phyloP scores from a whole-genome alignment of 768 basidiomycete species.

The Fistulinella prunicolor region DNA sequence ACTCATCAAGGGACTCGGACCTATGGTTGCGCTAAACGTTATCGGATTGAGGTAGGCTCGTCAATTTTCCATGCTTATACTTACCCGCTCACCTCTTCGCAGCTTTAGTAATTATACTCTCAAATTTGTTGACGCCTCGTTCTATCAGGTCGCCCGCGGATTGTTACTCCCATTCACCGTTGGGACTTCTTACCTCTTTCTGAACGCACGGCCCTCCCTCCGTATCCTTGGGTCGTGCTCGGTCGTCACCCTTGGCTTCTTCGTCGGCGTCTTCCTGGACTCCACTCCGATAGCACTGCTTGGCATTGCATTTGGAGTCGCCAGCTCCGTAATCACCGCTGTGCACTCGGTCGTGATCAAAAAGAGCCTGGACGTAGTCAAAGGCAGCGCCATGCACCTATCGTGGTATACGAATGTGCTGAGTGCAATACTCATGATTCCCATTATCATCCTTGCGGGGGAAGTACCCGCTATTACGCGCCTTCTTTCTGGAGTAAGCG shows the following conservation, averaged over 20 bases:
- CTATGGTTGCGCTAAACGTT: slow-evolving; percentile 76
- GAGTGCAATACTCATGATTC: slow-evolving; percentile 68
- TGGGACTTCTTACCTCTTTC: slow-evolving; percentile 74
- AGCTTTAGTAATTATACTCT: slow-evolving; percentile 89
- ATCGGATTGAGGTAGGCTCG: slow-evolving; percentile 69
- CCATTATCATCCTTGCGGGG: slow-evolving; percentile 70
- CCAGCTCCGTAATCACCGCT: slow-evolving; percentile 84
- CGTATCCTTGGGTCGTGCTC: slow-evolving; percentile 72
- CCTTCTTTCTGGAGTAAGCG: slow-evolving; percentile 52
- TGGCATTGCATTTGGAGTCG: slow-evolving; percentile 79
- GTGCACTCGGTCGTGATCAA: slow-evolving; percentile 95
- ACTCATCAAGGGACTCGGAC: slow-evolving; percentile 67
- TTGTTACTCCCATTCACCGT: slow-evolving; percentile 94
- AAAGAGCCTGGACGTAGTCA: slow-evolving; percentile 72
- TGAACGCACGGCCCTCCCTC: slow-evolving; percentile 72
- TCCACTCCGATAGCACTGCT: slow-evolving; percentile 52
- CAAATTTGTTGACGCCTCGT: slow-evolving; percentile 92
- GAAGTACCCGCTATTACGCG: slow-evolving; percentile 64
- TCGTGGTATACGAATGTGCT: slow-evolving; percentile 92
- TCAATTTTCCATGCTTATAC: background rate
- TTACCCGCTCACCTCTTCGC: slow-evolving; percentile 3
- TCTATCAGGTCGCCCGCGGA: slow-evolving; percentile 94
- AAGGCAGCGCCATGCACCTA: slow-evolving; percentile 79
- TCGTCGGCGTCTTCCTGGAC: slow-evolving; percentile 83
- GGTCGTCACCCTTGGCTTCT: slow-evolving; percentile 89